Evolutionary conservation across 345 rosid species (phyloP).

Genomic region (Brassica incana): DNA sequence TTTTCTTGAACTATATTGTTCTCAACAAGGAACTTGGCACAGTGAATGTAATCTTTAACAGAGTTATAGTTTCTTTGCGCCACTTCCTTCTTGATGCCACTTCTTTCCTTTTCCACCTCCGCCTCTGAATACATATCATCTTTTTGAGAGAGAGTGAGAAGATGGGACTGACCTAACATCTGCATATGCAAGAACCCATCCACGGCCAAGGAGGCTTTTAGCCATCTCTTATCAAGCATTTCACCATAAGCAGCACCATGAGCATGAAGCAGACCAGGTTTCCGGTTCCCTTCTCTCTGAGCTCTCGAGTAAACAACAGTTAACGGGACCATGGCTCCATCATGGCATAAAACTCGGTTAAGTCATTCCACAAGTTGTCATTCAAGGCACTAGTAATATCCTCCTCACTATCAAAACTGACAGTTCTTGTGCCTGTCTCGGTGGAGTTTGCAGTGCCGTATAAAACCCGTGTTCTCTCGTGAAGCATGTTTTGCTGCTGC

Average conservation of each 20-base stretch:
- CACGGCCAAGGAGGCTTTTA: constrained; percentile 97
- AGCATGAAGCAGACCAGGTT: constrained; percentile 82
- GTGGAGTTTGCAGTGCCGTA: constrained; percentile 69
- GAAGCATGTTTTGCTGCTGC: constrained; percentile 95
- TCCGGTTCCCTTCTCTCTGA: constrained; percentile 45
- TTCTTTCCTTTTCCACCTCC: constrained; percentile 84
- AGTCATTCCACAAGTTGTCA: constrained; percentile 86
- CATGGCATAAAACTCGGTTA: constrained; percentile 80
- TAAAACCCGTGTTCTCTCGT: constrained; percentile 81
- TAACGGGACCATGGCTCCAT: constrained; percentile 78
- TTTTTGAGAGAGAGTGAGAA: constrained; percentile 8
- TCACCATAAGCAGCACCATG: constrained; percentile 99
- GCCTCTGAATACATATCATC: constrained; percentile 55
- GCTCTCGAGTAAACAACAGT: constrained; percentile 68
- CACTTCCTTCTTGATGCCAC: constrained; percentile 83
- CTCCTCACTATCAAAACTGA: constrained; percentile 40
- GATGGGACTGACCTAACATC: constrained; percentile 73
- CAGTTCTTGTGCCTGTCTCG: constrained; percentile 39
- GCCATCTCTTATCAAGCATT: constrained; percentile 87
- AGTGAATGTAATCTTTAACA: constrained; percentile 69
- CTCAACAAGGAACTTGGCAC: constrained; percentile 70
- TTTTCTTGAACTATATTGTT: constrained; percentile 62
- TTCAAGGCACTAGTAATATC: constrained; percentile 47
- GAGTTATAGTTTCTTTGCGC: constrained; percentile 61
- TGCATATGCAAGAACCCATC: constrained; percentile 95